Conservation (phyloP, 495 filamentous ascomycete species). For the Cercophora sp. region DNA sequence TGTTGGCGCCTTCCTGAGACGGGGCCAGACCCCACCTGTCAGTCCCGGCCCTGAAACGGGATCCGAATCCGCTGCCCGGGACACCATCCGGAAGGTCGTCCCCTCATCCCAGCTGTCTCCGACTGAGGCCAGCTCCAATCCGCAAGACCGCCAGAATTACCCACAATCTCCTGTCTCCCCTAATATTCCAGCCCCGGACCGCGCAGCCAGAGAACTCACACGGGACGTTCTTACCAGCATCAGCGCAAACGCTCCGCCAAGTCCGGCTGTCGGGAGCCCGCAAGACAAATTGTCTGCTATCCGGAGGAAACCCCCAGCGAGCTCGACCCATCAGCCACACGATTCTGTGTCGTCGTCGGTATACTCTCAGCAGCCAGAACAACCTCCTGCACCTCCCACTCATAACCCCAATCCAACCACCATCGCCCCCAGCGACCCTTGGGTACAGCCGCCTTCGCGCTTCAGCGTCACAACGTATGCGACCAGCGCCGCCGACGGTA, state of each 20-base stretch:
- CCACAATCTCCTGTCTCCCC: slow-evolving; percentile 35
- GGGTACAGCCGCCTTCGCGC: slow-evolving; percentile 57
- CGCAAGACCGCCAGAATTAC: slow-evolving; percentile 25
- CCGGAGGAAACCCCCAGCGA: slow-evolving; percentile 36
- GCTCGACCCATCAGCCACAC: slow-evolving; percentile 24
- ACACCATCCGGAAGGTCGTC: slow-evolving; percentile 21
- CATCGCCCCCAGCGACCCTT: slow-evolving; percentile 25
- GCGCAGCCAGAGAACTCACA: slow-evolving; percentile 25
- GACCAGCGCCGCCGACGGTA: slow-evolving; percentile 48
- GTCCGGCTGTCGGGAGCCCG: slow-evolving; percentile 16
- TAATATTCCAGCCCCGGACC: slow-evolving; percentile 19
- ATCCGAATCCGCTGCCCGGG: slow-evolving; percentile 22
- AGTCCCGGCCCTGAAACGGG: slow-evolving; percentile 32
- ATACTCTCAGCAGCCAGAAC: slow-evolving; percentile 31
- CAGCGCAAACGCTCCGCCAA: slow-evolving; percentile 7
- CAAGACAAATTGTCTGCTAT: slow-evolving; percentile 29
- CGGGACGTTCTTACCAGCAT: slow-evolving; percentile 15
- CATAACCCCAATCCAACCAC: slow-evolving; percentile 23
- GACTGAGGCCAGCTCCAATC: slow-evolving; percentile 15
- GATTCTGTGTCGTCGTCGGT: slow-evolving; percentile 37
- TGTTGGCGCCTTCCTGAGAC: slow-evolving; percentile 14
- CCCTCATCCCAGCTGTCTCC: slow-evolving; percentile 25
- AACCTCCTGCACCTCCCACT: slow-evolving; percentile 15
- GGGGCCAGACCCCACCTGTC: slow-evolving; percentile 32
- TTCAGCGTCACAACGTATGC: slow-evolving; percentile 73